phyloP scores from a whole-genome alignment of 208 protist genomes.

The Trypanosoma melophagium region DNA sequence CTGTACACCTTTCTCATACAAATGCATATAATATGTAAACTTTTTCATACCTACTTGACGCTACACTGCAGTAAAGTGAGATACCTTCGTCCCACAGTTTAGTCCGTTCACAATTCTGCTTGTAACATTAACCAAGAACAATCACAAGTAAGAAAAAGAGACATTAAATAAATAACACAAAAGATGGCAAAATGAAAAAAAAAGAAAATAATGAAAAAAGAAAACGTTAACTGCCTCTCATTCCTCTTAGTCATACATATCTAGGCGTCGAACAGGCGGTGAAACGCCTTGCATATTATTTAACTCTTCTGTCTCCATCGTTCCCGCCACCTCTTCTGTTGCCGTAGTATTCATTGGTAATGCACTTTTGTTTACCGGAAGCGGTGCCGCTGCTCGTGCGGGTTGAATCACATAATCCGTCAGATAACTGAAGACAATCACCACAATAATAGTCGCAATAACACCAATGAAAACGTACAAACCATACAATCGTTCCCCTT shows the following conservation, averaged over 20 bases:
- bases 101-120: no score
- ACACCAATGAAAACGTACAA: conserved; percentile 44
- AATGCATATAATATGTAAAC: no score
- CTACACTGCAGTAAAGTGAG: no score
- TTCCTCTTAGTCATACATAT: conserved; percentile 16
- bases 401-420: conserved; percentile 68
- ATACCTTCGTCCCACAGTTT: no score
- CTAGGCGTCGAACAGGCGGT: conserved; percentile 5
- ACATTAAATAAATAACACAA: background rate
- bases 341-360: conserved; percentile 3
- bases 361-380: background rate
- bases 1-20: no score
- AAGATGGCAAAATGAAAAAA: background rate
- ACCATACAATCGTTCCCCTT: conserved; percentile 6
- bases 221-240: background rate
- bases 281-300: background rate
- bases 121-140: no score
- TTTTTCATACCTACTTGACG: no score
- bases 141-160: background rate
- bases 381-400: conserved; percentile 10
- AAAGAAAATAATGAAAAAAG: background rate
- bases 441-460: conserved; percentile 35
- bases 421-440: conserved; percentile 38
- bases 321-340: background rate
- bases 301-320: background rate